Conservation (phyloP, 179 eudicot genomes). For the Heliamphora ciliata region DNA sequence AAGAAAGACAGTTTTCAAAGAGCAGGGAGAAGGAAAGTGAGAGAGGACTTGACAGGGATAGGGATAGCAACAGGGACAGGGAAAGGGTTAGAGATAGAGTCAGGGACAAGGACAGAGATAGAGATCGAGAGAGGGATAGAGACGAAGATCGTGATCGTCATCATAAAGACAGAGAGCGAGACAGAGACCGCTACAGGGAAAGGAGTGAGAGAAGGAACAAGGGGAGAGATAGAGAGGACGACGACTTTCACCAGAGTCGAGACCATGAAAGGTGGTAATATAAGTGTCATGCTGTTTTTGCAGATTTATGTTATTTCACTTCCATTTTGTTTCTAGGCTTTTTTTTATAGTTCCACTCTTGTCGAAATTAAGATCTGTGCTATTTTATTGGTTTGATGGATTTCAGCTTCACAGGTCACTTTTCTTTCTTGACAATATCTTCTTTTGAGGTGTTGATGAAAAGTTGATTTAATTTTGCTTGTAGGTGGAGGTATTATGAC, state of each 20-base stretch:
- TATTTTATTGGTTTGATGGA: too few relatives aligned
- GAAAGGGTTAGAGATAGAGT: constrained; percentile 30
- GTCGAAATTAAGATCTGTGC: not conserved
- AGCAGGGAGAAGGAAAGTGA: constrained; percentile 27
- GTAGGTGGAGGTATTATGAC: constrained; percentile 67
- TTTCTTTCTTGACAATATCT: not conserved
- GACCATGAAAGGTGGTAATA: constrained; percentile 47
- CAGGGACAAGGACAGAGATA: constrained; percentile 38
- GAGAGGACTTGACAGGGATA: constrained; percentile 21
- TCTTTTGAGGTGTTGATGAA: constrained; percentile 1
- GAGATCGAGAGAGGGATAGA: constrained; percentile 36
- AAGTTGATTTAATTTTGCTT: constrained; percentile 11
- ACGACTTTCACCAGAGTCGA: constrained; percentile 53
- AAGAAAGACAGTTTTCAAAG: constrained; percentile 25
- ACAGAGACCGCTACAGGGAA: constrained; percentile 47
- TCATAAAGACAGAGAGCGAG: constrained; percentile 39
- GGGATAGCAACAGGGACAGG: constrained; percentile 18
- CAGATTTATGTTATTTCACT: not conserved
- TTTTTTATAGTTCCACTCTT: not conserved
- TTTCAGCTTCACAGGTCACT: not conserved
- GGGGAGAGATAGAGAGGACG: constrained; percentile 43
- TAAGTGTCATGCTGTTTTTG: too few relatives aligned
- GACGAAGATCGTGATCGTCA: constrained; percentile 3
- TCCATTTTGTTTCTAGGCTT: not conserved
- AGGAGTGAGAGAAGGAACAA: constrained; percentile 26